Evolutionary conservation across 495 filamentous ascomycete genomes (phyloP).

Genomic region (Xylaria sp.): DNA sequence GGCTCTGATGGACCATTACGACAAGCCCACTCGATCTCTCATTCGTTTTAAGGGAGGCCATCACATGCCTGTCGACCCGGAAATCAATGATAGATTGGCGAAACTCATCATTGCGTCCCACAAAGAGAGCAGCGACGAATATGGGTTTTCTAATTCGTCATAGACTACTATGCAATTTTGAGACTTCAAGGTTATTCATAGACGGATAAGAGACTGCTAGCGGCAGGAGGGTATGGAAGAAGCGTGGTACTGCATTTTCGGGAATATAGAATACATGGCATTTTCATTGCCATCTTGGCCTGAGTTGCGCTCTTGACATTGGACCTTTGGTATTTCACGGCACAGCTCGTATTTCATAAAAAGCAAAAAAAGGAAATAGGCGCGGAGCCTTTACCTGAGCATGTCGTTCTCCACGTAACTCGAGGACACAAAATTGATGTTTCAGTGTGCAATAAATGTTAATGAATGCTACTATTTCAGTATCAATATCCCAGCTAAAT

Average conservation of each 20-base stretch:
- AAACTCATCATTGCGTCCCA: conserved; percentile 17
- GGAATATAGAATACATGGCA: neutral
- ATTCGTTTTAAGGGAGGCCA: conserved; percentile 35
- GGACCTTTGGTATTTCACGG: too few species aligned
- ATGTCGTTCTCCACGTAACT: too few species aligned
- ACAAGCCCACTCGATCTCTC: conserved; percentile 26
- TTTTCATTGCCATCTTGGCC: neutral
- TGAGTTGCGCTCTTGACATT: neutral
- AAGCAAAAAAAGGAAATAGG: neutral
- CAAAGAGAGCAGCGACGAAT: conserved; percentile 3
- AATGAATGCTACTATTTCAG: too few species aligned
- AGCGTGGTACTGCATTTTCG: neutral
- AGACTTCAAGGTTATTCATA: neutral
- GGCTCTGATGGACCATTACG: conserved; percentile 35
- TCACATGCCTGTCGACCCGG: conserved; percentile 36
- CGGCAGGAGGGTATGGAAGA: neutral
- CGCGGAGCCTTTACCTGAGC: neutral
- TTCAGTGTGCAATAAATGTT: too few species aligned
- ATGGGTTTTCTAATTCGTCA: neutral
- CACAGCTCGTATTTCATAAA: neutral
- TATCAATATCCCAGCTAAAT: too few species aligned
- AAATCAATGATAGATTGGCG: conserved; percentile 6
- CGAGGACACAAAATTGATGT: too few species aligned
- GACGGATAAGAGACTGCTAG: neutral
- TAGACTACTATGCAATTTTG: neutral